Conservation (phyloP, 768 basidiomycete species). For the Pulveroboletus sp. region DNA sequence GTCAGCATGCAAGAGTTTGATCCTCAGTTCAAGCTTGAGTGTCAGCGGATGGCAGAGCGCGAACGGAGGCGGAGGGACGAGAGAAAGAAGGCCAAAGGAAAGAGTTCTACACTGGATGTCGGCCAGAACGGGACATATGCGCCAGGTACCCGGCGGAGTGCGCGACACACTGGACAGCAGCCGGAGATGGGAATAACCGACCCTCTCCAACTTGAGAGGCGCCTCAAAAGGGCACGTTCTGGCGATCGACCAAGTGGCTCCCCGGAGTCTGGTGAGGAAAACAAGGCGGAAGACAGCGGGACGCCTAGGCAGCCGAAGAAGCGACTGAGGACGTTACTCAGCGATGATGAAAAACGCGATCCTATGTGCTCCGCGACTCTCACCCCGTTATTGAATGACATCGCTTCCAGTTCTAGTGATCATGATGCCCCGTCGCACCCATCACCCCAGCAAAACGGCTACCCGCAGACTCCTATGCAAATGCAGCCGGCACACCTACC, state of each 20-base stretch:
- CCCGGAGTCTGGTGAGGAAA: conserved; percentile 46
- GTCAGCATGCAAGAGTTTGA: conserved; percentile 88
- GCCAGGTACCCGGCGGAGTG: conserved; percentile 62
- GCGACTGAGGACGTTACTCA: conserved; percentile 42
- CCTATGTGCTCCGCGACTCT: conserved; percentile 19
- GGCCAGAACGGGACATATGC: conserved; percentile 34
- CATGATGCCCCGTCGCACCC: background rate
- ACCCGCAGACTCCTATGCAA: conserved; percentile 9
- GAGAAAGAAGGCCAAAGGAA: conserved; percentile 36
- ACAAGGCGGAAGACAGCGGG: conserved; percentile 35
- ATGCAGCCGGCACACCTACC: background rate
- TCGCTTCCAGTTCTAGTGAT: background rate
- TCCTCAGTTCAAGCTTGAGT: conserved; percentile 70
- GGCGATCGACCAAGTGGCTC: conserved; percentile 48
- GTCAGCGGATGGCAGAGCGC: conserved; percentile 78
- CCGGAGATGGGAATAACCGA: conserved; percentile 74
- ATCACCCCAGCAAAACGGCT: conserved; percentile 10
- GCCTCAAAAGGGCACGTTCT: conserved; percentile 66
- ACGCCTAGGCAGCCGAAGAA: conserved; percentile 43
- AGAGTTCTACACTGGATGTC: conserved; percentile 15
- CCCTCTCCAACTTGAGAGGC: conserved; percentile 67
- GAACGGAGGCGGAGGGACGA: conserved; percentile 66
- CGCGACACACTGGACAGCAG: conserved; percentile 65
- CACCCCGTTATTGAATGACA: conserved; percentile 24
- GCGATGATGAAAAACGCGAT: conserved; percentile 33